Evolutionary conservation across 2,329 filamentous ascomycete genomes (phyloP), one percentile per base, ranked within the genome.

Genomic region (Cercospora sojina): DNA sequence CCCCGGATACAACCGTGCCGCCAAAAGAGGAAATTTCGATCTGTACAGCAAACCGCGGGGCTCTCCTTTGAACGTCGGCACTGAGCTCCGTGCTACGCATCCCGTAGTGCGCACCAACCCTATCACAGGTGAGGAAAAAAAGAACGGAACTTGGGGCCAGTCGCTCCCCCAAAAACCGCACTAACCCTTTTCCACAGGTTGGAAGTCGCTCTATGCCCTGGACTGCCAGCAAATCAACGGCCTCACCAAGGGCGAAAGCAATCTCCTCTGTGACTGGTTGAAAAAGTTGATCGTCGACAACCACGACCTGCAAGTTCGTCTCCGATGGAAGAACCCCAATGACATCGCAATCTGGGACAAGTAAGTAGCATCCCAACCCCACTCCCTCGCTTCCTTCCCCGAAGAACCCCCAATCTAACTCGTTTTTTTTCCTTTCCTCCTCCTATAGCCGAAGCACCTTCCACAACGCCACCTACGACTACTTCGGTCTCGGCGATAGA

Each of bases 401-500:
- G 13, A 20, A 13, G 49, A n/a, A n/a, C n/a, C n/a, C 31, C 31
- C 31, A 32, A 32, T 32, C 35, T 47, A 8, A 32, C 55, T 7
- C 16, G 1, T 38, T 16, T 6, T 32, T 13, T 18, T 6, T 13
- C 18, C n/a, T 6, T 32, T 13, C n/a, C 4, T 13, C 18, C 55
- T 58, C 18, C n/a, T 3, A 23, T 20, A 58, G 55, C 32, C 29
- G 58, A 16, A 84, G 82, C 59, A 83, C 79, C 1, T 87, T 85
- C 75, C 86, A 88, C 69, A 84, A 83, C 51, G 87, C 86, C 0
- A 90, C 86, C 0, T 88, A 85, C 69, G 88, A 90, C 70, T 89
- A 89, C 53, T 81, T 82, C 9, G 80, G 79, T 13, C 79, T 83
- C 23, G 85, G 85, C 0, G 79, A 83, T 23, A 78, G 86, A 56